phyloP scores from a whole-genome alignment of 768 basidiomycete genomes.

The Leucosporidium scottii region DNA sequence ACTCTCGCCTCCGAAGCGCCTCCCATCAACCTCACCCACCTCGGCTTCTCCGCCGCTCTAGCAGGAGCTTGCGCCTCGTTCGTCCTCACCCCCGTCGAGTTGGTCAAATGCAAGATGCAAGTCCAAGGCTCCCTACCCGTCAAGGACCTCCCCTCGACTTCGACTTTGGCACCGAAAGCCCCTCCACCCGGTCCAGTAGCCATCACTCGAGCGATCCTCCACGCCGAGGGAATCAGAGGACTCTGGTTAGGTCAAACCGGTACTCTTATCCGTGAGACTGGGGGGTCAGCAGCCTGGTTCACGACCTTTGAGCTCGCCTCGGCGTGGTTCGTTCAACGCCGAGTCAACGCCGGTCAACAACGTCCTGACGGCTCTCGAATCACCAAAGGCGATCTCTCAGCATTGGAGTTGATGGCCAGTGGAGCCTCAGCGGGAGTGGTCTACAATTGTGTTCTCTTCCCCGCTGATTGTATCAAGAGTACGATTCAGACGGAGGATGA shows the following conservation, averaged over 20 bases:
- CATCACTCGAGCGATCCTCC: constrained; percentile 59
- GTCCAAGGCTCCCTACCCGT: constrained; percentile 67
- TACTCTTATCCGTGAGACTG: constrained; percentile 85
- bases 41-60: constrained; percentile 73
- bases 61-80: constrained; percentile 82
- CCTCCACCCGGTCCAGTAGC: constrained; percentile 65
- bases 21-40: constrained; percentile 58
- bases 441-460: constrained; percentile 85
- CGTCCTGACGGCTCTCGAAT: constrained; percentile 12
- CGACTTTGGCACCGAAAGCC: constrained; percentile 15
- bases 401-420: constrained; percentile 75
- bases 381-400: constrained; percentile 50
- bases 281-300: constrained; percentile 88
- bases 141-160: neutral
- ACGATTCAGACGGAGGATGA: constrained; percentile 92
- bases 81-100: constrained; percentile 87
- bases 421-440: constrained; percentile 79
- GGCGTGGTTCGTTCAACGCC: constrained; percentile 52
- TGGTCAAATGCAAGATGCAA: constrained; percentile 97
- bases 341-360: constrained; percentile 13
- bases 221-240: constrained; percentile 64
- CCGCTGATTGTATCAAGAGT: constrained; percentile 90
- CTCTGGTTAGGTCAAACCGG: constrained; percentile 97
- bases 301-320: constrained; percentile 73
- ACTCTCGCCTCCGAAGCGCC: constrained; percentile 31